Conservation (phyloP, 2,329 filamentous ascomycete genomes). For the Aspergillus luchuensis region DNA sequence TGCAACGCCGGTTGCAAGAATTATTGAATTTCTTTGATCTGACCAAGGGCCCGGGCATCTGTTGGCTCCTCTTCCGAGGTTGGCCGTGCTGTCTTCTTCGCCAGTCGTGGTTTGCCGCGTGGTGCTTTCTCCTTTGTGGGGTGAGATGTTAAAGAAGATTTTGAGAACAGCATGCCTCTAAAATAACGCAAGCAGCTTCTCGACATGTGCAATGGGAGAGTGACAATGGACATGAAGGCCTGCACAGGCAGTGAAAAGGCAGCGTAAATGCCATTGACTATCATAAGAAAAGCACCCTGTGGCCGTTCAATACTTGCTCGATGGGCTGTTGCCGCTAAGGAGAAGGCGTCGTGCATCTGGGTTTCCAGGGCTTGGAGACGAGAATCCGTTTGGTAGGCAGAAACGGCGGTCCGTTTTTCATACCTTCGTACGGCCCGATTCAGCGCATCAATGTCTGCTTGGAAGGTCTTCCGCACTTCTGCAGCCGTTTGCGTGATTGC, state of each 20-base stretch:
- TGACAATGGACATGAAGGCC: conserved; percentile 30
- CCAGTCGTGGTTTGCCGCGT: conserved; percentile 2
- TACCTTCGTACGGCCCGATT: conserved; percentile 87
- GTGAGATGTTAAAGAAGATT: neutral
- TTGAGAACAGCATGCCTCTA: conserved; percentile 7
- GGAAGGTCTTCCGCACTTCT: conserved; percentile 66
- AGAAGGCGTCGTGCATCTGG: conserved; percentile 73
- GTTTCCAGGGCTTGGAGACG: conserved; percentile 71
- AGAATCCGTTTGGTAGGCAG: conserved; percentile 74
- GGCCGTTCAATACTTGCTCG: conserved; percentile 25
- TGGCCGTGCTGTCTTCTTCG: conserved; percentile 13
- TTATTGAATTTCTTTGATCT: neutral
- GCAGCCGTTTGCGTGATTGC: conserved; percentile 43
- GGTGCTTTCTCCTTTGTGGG: conserved; percentile 28
- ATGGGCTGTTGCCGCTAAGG: conserved; percentile 73
- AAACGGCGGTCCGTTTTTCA: conserved; percentile 80
- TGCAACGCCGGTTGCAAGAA: too few species aligned
- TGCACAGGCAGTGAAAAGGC: conserved; percentile 41
- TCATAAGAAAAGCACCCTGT: conserved; percentile 28
- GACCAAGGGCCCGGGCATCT: neutral
- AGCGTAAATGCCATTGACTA: conserved; percentile 42
- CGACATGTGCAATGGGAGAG: conserved; percentile 34
- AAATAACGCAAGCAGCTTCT: conserved; percentile 22
- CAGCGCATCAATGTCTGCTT: conserved; percentile 82
- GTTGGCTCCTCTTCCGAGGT: conserved; percentile 2